Conservation (phyloP, 2,329 filamentous ascomycete genomes). For the Aspergillus brasiliensis region DNA sequence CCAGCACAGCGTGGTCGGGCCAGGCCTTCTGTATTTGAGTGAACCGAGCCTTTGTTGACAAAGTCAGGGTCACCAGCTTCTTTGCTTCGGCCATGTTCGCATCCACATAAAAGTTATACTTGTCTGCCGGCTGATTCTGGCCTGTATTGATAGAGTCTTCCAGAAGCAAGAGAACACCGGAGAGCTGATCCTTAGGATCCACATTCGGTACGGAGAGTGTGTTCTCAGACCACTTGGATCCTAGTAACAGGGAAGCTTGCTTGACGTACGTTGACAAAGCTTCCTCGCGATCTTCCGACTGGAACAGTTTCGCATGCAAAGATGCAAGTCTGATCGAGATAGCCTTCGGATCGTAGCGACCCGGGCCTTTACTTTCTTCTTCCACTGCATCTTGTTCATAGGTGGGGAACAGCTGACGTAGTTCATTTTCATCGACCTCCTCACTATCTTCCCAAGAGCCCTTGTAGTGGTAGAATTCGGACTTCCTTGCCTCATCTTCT, state of each 20-base stretch:
- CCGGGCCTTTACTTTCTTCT: constrained; percentile 33
- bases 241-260: constrained; percentile 38
- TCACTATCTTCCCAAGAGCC: constrained; percentile 77
- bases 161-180: constrained; percentile 66
- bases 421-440: constrained; percentile 71
- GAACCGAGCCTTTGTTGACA: constrained; percentile 72
- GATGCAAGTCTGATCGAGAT: constrained; percentile 64
- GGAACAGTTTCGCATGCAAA: constrained; percentile 56
- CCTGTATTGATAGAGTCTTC: constrained; percentile 61
- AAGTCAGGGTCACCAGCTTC: constrained; percentile 69
- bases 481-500: constrained; percentile 70
- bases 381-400: constrained; percentile 61
- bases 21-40: constrained; percentile 64
- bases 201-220: constrained; percentile 27
- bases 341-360: constrained; percentile 50
- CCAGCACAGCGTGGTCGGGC: constrained; percentile 76
- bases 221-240: constrained; percentile 33
- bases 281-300: constrained; percentile 29
- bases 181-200: constrained; percentile 59
- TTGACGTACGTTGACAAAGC: constrained; percentile 39
- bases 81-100: constrained; percentile 74
- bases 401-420: constrained; percentile 78
- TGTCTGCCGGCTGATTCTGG: constrained; percentile 41
- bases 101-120: constrained; percentile 89
- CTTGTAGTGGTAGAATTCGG: constrained; percentile 79